phyloP scores from a whole-genome alignment of 2,329 filamentous ascomycete species.

The Clonostachys rhizophaga region DNA sequence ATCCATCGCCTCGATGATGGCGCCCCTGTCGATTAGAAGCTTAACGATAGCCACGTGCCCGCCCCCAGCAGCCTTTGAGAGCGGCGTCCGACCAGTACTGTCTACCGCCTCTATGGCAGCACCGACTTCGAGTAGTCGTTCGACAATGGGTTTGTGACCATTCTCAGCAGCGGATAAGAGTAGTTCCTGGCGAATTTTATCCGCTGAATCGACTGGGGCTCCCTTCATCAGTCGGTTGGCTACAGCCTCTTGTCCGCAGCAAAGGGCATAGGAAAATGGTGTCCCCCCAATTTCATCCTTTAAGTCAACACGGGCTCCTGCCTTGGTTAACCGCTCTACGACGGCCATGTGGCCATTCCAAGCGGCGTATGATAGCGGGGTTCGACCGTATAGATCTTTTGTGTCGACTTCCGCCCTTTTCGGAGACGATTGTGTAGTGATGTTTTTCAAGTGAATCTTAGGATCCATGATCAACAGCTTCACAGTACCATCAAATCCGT shows the following conservation, averaged over 20 bases:
- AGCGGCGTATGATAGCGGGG: slow-evolving; percentile 6
- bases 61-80: slow-evolving; percentile 3
- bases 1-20: slow-evolving; percentile 9
- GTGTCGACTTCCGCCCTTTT: slow-evolving; percentile 7
- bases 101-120: slow-evolving; percentile 9
- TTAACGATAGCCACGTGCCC: slow-evolving; percentile 3
- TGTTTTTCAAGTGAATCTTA: not conserved
- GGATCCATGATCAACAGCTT: not conserved
- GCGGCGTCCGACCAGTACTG: slow-evolving; percentile 7
- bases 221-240: slow-evolving; percentile 1
- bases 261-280: slow-evolving; percentile 1
- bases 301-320: slow-evolving; percentile 9
- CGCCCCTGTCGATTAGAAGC: slow-evolving; percentile 8
- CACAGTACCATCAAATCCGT: not conserved
- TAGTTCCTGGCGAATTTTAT: not conserved
- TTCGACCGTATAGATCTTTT: slow-evolving; percentile 7
- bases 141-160: not conserved
- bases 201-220: not conserved
- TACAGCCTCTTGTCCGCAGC: not conserved
- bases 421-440: too few species aligned
- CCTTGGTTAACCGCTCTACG: slow-evolving; percentile 4
- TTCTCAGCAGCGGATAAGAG: not conserved
- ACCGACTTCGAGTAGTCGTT: slow-evolving; percentile 8
- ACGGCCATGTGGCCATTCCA: slow-evolving; percentile 1
- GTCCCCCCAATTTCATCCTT: slow-evolving; percentile 8